A percentile compares a stretch with the other conserved stretches of the same genome.
phyloP scores from a whole-genome alignment of 108 stramenopile species.

The Pseudonitzschia delicatissima region DNA sequence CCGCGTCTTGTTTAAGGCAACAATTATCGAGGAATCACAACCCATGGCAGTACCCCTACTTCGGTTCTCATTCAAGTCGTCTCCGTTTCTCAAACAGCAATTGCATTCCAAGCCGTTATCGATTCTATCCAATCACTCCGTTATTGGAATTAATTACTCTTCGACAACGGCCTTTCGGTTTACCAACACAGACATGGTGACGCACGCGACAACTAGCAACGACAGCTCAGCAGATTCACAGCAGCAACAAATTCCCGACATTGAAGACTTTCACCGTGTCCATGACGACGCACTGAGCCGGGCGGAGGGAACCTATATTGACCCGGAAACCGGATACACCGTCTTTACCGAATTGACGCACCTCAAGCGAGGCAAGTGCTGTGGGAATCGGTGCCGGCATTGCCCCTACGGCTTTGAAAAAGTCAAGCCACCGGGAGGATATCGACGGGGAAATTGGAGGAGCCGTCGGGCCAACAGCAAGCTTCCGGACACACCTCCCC shows the following conservation, averaged over 20 bases:
- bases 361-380: slow-evolving; percentile 83
- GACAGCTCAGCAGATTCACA: neutral
- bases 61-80: too few species aligned
- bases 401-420: slow-evolving; percentile 90
- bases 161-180: too few species aligned
- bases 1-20: too few species aligned
- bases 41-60: too few species aligned
- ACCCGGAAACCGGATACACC: slow-evolving; percentile 86
- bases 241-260: slow-evolving; percentile 34
- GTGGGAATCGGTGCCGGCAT: slow-evolving; percentile 89
- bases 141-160: too few species aligned
- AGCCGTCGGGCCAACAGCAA: neutral
- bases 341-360: slow-evolving; percentile 86
- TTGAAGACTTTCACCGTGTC: slow-evolving; percentile 51
- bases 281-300: slow-evolving; percentile 51
- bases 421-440: slow-evolving; percentile 37
- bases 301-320: slow-evolving; percentile 70
- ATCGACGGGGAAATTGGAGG: neutral
- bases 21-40: too few species aligned
- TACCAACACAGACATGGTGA: too few species aligned
- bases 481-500: neutral
- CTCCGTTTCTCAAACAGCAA: too few species aligned
- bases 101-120: too few species aligned
- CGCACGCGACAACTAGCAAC: slow-evolving; percentile 1
- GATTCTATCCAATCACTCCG: too few species aligned